A percentile compares a stretch with the other conserved stretches of the same genome.
phyloP scores from a whole-genome alignment of 306 rosid species.

The Cucurbita moschata region DNA sequence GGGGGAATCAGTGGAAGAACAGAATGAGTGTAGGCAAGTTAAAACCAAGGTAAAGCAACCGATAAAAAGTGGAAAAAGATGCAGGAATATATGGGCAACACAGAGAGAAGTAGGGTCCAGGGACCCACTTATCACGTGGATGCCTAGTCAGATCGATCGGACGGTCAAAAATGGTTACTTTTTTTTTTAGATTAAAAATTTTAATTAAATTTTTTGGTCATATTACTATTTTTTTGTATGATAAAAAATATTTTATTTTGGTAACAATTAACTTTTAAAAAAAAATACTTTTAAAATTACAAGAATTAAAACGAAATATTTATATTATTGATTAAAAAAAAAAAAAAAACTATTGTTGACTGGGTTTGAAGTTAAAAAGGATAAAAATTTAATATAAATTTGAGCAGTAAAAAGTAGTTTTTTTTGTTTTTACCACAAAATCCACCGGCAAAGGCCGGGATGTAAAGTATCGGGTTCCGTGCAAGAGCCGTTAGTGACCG shows the following conservation, averaged over 20 bases:
- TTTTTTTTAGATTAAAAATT: too few species aligned
- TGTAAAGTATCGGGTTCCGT: neutral
- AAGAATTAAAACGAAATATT: too few species aligned
- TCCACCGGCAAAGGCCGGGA: neutral
- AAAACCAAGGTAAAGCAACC: slow-evolving; percentile 20
- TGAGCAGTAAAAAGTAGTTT: neutral
- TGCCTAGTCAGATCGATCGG: slow-evolving; percentile 39
- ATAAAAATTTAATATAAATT: too few species aligned
- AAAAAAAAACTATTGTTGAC: too few species aligned
- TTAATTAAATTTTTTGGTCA: too few species aligned
- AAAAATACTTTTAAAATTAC: too few species aligned
- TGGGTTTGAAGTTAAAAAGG: too few species aligned
- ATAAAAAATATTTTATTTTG: too few species aligned
- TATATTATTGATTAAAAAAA: too few species aligned
- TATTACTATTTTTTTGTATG: too few species aligned
- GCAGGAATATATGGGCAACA: slow-evolving; percentile 25
- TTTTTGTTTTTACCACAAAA: neutral
- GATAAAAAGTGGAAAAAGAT: slow-evolving; percentile 20
- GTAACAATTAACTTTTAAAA: too few species aligned
- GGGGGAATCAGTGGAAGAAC: neutral
- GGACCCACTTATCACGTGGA: slow-evolving; percentile 50
- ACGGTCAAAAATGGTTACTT: slow-evolving; percentile 16
- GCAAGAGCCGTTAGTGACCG: neutral
- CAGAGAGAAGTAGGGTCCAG: neutral
- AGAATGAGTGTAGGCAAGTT: slow-evolving; percentile 17